Percentiles rank a stretch among this genome's conserved stretches.
These are phyloP conservation scores for Lomentospora prolificans DNA, from an alignment of 2,329 filamentous ascomycete species.

Conservation along the genomic window DNA sequence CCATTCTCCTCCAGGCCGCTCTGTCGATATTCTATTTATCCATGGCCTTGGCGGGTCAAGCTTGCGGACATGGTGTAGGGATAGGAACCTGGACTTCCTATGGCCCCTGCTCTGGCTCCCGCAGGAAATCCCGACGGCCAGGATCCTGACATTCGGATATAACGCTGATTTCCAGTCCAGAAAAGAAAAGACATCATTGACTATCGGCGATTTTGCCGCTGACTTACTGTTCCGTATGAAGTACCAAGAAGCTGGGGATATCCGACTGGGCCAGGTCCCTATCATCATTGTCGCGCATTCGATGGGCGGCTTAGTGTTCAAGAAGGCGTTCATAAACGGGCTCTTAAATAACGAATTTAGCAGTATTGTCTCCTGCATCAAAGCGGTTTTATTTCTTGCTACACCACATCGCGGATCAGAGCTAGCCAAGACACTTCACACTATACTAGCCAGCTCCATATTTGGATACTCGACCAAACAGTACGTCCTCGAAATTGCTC, in stretches of 20 bases:
- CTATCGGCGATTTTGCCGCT: slow-evolving; percentile 16
- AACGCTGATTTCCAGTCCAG: slow-evolving; percentile 14
- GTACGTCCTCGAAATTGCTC: background rate
- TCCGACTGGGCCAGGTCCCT: background rate
- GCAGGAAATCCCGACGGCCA: slow-evolving; percentile 11
- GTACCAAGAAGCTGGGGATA: background rate
- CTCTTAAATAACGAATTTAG: background rate
- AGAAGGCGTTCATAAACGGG: background rate
- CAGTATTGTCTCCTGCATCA: background rate
- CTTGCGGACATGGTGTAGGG: slow-evolving; percentile 14
- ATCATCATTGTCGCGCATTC: slow-evolving; percentile 2
- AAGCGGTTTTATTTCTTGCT: background rate
- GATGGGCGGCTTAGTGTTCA: slow-evolving; percentile 1
- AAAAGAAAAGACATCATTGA: slow-evolving; percentile 10
- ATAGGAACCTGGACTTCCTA: slow-evolving; percentile 12
- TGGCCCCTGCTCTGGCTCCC: slow-evolving; percentile 17
- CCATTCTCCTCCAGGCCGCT: slow-evolving; percentile 4
- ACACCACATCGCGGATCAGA: background rate
- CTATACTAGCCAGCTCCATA: background rate
- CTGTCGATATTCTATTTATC: slow-evolving; percentile 17
- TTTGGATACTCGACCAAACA: background rate
- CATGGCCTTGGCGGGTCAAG: slow-evolving; percentile 18
- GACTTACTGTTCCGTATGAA: slow-evolving; percentile 11
- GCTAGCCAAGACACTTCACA: background rate
- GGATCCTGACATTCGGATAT: slow-evolving; percentile 17